phyloP scores from a whole-genome alignment of 306 rosid species.

The Hylodesmum podocarpum region DNA sequence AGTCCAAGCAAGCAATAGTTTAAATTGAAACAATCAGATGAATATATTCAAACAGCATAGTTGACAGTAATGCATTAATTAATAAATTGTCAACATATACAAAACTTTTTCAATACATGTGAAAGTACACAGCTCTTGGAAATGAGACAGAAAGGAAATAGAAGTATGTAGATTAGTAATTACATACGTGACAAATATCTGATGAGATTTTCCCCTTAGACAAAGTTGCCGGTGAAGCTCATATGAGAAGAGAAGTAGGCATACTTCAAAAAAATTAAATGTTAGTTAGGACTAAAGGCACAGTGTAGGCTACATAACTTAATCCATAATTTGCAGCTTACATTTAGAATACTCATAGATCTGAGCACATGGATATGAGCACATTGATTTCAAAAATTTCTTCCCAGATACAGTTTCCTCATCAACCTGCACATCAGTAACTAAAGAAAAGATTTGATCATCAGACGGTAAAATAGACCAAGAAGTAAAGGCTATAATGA shows the following conservation, averaged over 20 bases:
- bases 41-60: slow-evolving; percentile 13
- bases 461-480: slow-evolving; percentile 10
- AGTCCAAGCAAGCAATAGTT: background rate
- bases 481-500: slow-evolving; percentile 11
- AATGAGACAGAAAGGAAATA: slow-evolving; percentile 15
- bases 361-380: slow-evolving; percentile 71
- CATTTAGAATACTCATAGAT: slow-evolving; percentile 82
- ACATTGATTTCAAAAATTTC: slow-evolving; percentile 44
- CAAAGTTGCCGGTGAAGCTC: slow-evolving; percentile 76
- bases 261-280: slow-evolving; percentile 52
- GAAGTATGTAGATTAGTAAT: slow-evolving; percentile 13
- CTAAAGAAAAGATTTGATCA: slow-evolving; percentile 43
- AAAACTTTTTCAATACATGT: background rate
- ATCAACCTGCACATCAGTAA: slow-evolving; percentile 54
- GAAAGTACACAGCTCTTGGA: slow-evolving; percentile 10
- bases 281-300: slow-evolving; percentile 29
- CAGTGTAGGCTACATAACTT: slow-evolving; percentile 12
- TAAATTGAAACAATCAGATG: background rate
- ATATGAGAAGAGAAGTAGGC: slow-evolving; percentile 66
- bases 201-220: slow-evolving; percentile 53
- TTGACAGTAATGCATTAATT: slow-evolving; percentile 2
- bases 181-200: slow-evolving; percentile 68
- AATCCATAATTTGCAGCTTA: slow-evolving; percentile 37
- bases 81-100: background rate
- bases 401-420: slow-evolving; percentile 70